Evolutionary conservation across 2,329 filamentous ascomycete species (phyloP), one percentile per base, ranked within the genome.

Genomic region (Botrytis squamosa): DNA sequence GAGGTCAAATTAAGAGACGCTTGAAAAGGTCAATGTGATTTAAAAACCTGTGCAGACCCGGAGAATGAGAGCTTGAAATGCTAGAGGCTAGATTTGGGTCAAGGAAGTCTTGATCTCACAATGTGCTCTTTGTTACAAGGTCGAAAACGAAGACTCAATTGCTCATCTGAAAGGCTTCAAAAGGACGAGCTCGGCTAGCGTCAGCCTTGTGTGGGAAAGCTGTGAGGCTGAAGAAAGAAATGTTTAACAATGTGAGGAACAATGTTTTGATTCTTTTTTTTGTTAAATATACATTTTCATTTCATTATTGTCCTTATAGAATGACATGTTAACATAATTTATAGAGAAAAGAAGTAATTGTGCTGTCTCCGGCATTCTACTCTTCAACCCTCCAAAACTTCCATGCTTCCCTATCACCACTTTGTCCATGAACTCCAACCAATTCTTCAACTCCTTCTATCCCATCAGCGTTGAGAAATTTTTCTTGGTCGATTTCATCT

Each of bases 401-500:
- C 93, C 93, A 96, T 4, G 92, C 92, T 78, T 93, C 91, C 75
- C 91, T 85, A 80, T 92, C 91, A 65, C 92, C 91, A 0, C 85
- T 86, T 38, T 88, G 86, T 5, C 90, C 90, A 72, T 88, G 87
- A 2, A 97, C 93, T 25, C 95, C 95, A 0, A 98, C 95, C 59
- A 99, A 85, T 78, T 88, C 87, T 83, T 98, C 95, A 33, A 99
- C 92, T 0, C 93, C 96, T 72, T 95, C 92, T 55, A 91, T 92
- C 1, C 93, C 95, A 71, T 94, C 89, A 0, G 94, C 96, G 73
- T 91, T 93, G 72, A 98, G 86, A 81, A 99, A 93, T 80, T 91
- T 92, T 74, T 98, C 94, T 79, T 95, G 87, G 79, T 97, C 93
- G 79, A 99, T 98, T 83, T 98, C 95, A 84, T 96, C 93, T 38